Base-by-base conservation (phyloP, 148 eudicot genomes). In the Fagopyrum homotropicum region DNA sequence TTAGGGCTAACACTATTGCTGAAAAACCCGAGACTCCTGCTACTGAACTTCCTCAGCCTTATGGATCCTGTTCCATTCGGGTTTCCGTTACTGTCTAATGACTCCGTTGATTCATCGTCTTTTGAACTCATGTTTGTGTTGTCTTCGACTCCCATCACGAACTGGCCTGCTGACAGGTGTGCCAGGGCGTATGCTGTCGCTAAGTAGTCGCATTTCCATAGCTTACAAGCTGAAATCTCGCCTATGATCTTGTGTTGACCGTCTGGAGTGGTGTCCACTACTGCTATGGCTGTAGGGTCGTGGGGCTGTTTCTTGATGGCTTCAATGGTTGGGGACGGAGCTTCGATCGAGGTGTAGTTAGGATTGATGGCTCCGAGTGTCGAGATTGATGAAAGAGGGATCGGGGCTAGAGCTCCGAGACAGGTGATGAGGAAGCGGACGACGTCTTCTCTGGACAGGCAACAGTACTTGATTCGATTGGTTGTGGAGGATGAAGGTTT, bases 61-160 rank as follows among this genome's bases (percentile, higher is more conserved):
- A 48, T 79, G 0, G 85, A 47, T 12, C 85, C 79, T n/a, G 73
- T 78, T 9, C 80, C 85, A 40, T 77, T 84, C 9, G 73, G 17
- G 72, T 44, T 61, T 7, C 54, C 75, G 14, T 82, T 85, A 66
- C 87, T 83, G 16, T 44, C 75, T 35, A 77, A 50, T 10, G 82
- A 55, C 52, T 77, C 75, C 1, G 19, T 63, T 40, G 72, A 73
- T 47, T 80, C 10, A 80, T 90, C 88, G 15, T 85, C 89, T 22
- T 49, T 68, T 11, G 84, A 78, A 63, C 84, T 81, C 0, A 86
- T 78, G 2, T 63, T 66, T 48, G 74, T 74, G 63, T 88, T 85
- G 74, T 95, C 99, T 78, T 95, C 97, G 19, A 95, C 97, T n/a
- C 98, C 99, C 90, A 88, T 92, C 50, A 95, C 97, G 74, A 95